These are phyloP conservation scores for Verticillium albo-atrum DNA, from an alignment of 2,329 filamentous ascomycete species.

Conservation along the genomic window DNA sequence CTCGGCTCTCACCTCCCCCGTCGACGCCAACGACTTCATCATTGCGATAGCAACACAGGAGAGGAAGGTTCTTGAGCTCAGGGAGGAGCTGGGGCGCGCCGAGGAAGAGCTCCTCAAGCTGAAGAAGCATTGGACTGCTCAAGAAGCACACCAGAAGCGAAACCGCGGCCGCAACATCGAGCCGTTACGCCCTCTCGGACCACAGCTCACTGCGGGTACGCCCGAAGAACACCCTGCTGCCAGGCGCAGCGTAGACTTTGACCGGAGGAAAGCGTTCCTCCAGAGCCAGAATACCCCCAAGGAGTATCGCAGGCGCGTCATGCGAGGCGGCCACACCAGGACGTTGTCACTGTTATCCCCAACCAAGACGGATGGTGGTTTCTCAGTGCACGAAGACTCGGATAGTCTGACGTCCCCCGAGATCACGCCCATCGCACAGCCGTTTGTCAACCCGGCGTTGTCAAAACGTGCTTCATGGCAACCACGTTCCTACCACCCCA, in stretches of 20 bases:
- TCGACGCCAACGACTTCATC: slow-evolving; percentile 66
- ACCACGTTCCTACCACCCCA: slow-evolving; percentile 41
- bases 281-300: slow-evolving; percentile 39
- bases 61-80: slow-evolving; percentile 81
- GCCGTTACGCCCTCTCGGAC: slow-evolving; percentile 35
- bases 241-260: slow-evolving; percentile 56
- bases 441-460: slow-evolving; percentile 32
- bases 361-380: slow-evolving; percentile 39
- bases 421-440: slow-evolving; percentile 20
- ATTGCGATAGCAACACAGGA: slow-evolving; percentile 91
- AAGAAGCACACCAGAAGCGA: slow-evolving; percentile 73
- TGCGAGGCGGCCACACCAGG: slow-evolving; percentile 61
- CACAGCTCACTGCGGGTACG: slow-evolving; percentile 17
- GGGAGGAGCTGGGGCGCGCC: slow-evolving; percentile 81
- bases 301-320: slow-evolving; percentile 53
- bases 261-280: slow-evolving; percentile 64
- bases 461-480: slow-evolving; percentile 59
- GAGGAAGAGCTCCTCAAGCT: slow-evolving; percentile 71
- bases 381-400: slow-evolving; percentile 40
- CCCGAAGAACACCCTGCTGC: slow-evolving; percentile 33
- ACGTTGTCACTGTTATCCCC: slow-evolving; percentile 80
- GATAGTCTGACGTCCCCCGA: slow-evolving; percentile 35
- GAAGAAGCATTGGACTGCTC: slow-evolving; percentile 77
- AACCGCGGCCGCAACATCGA: slow-evolving; percentile 60
- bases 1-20: slow-evolving; percentile 36